A percentile compares a stretch with the other conserved stretches of the same genome.
Conservation (phyloP, 2,329 filamentous ascomycete species). For the Talaromyces atroroseus region DNA sequence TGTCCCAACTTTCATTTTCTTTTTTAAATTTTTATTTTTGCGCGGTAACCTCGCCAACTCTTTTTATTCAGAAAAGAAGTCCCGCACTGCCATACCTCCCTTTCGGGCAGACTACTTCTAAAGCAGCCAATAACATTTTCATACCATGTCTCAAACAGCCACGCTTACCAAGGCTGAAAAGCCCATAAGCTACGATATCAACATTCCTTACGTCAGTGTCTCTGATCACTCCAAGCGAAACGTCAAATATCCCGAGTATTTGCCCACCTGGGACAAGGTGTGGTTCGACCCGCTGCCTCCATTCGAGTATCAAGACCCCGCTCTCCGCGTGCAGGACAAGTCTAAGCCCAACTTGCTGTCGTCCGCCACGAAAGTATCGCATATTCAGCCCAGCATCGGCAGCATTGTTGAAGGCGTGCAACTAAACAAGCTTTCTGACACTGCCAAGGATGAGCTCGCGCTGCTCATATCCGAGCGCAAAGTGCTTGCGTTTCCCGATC, state of each 20-base stretch:
- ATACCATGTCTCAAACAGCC: conserved; percentile 15
- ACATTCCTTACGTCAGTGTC: conserved; percentile 44
- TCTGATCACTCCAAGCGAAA: conserved; percentile 33
- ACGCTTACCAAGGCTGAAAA: conserved; percentile 20
- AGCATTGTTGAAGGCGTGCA: conserved; percentile 42
- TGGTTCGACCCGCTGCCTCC: conserved; percentile 43
- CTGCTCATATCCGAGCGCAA: conserved; percentile 66
- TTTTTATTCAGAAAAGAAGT: conserved; percentile 8
- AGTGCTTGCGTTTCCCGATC: conserved; percentile 48
- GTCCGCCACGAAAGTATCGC: conserved; percentile 26
- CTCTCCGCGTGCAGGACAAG: conserved; percentile 39
- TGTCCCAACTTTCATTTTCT: conserved; percentile 6
- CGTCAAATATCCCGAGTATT: conserved; percentile 41
- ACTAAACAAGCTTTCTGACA: conserved; percentile 42
- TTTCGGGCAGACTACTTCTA: conserved; percentile 7
- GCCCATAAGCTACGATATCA: conserved; percentile 44
- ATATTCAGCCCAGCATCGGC: conserved; percentile 41
- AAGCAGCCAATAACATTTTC: conserved; percentile 5
- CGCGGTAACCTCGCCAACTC: conserved; percentile 14
- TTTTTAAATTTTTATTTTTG: conserved; percentile 12
- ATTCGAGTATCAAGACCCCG: conserved; percentile 44
- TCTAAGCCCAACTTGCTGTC: conserved; percentile 34
- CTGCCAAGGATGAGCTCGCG: conserved; percentile 48
- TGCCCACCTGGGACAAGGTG: conserved; percentile 44
- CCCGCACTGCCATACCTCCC: conserved; percentile 6